A percentile compares a stretch with the other conserved stretches of the same genome.
These are phyloP conservation scores for Isabelozyma heimii DNA, from an alignment of 805 yeast genomes.

Conservation along the genomic window DNA sequence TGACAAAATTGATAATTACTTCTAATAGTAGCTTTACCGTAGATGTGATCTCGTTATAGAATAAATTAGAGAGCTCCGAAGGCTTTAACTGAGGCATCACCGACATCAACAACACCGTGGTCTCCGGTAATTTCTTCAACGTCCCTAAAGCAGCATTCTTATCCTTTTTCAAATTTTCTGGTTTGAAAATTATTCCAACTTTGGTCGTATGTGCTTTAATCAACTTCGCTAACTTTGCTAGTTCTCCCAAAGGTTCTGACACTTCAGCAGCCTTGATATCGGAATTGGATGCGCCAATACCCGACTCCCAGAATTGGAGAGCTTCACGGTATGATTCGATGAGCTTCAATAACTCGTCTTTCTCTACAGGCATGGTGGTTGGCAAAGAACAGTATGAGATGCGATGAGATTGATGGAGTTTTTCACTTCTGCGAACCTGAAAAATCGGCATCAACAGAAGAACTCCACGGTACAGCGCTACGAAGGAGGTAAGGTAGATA, in stretches of 20 bases:
- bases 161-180: constrained; percentile 43
- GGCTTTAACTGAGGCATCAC: constrained; percentile 33
- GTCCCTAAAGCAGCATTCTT: constrained; percentile 49
- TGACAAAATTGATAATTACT: constrained; percentile 16
- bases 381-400: background rate
- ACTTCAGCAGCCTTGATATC: constrained; percentile 29
- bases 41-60: constrained; percentile 30
- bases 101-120: constrained; percentile 44
- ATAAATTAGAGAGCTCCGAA: constrained; percentile 32
- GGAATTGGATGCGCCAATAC: constrained; percentile 10
- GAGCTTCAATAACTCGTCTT: constrained; percentile 19
- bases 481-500: too few species aligned
- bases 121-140: constrained; percentile 43
- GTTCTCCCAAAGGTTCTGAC: constrained; percentile 51
- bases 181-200: constrained; percentile 66
- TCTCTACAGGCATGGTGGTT: constrained; percentile 11
- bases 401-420: background rate
- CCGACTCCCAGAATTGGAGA: constrained; percentile 23
- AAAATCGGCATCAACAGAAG: too few species aligned
- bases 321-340: constrained; percentile 29
- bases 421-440: background rate
- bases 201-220: constrained; percentile 77
- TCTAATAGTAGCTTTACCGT: constrained; percentile 16
- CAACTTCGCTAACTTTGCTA: constrained; percentile 56
- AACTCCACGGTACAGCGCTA: too few species aligned